Conservation (phyloP, 768 basidiomycete species). For the Leccinum sublutescens region DNA sequence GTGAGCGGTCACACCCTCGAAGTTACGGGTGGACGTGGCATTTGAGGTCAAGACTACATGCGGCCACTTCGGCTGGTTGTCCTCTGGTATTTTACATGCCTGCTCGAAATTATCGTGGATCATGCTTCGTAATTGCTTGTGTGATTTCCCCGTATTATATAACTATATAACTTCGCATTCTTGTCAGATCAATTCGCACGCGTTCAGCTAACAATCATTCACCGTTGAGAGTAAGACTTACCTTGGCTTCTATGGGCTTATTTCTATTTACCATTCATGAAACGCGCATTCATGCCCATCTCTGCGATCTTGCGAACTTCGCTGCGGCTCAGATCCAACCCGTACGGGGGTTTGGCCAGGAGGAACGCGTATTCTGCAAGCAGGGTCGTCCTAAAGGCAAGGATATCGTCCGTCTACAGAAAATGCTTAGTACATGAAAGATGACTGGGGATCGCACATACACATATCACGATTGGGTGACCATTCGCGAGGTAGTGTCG, state of each 20-base stretch:
- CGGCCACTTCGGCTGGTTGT: not conserved
- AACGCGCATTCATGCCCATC: conserved; percentile 53
- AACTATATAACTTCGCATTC: not conserved
- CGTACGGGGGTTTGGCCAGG: conserved; percentile 66
- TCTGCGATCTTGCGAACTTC: conserved; percentile 57
- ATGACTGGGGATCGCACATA: conserved; percentile 30
- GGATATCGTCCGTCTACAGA: conserved; percentile 76
- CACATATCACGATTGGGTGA: conserved; percentile 77
- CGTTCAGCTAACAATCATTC: not conserved
- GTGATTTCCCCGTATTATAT: not conserved
- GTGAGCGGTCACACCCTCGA: conserved; percentile 83
- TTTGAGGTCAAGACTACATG: conserved; percentile 35
- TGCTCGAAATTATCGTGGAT: not conserved
- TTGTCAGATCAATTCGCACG: not conserved
- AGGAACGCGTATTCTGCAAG: conserved; percentile 78
- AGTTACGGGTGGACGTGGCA: conserved; percentile 79
- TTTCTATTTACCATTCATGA: conserved; percentile 3
- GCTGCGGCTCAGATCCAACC: conserved; percentile 61
- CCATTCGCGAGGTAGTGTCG: conserved; percentile 56
- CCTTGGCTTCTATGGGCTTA: not conserved
- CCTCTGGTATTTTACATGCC: not conserved
- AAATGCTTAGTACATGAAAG: not conserved
- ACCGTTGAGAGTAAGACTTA: not conserved
- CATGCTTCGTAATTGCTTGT: not conserved
- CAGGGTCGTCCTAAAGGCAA: conserved; percentile 74